These are phyloP conservation scores for Fusarium sp. DNA, from an alignment of 2,329 filamentous ascomycete genomes.

Conservation along the genomic window DNA sequence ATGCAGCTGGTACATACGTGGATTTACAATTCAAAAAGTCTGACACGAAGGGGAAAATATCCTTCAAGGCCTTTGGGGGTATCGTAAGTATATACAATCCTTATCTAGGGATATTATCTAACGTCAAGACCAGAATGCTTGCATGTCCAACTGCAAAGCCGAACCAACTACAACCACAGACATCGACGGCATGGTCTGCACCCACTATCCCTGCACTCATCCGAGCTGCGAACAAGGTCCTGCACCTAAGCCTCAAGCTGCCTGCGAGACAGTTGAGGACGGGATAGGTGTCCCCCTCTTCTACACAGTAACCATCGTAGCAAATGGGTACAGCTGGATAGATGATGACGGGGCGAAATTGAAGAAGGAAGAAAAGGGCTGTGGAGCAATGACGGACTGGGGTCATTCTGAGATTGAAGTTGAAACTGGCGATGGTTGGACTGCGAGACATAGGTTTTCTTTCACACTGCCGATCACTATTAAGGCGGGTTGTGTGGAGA, in stretches of 20 bases:
- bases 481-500: not conserved
- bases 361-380: not conserved
- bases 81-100: no score
- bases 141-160: not conserved
- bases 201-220: not conserved
- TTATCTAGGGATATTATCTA: no score
- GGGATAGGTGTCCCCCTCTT: not conserved
- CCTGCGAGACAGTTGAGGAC: not conserved
- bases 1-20: no score
- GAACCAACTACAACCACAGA: not conserved
- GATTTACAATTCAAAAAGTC: no score
- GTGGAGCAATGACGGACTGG: not conserved
- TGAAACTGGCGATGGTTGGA: not conserved
- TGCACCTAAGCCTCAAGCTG: fast-evolving
- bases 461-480: not conserved
- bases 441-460: not conserved
- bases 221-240: not conserved
- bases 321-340: not conserved
- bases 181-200: fast-evolving
- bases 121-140: not conserved
- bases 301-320: not conserved
- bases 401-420: not conserved
- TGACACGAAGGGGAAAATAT: no score
- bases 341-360: not conserved
- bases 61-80: no score